These are phyloP conservation scores for Paramecium tetraurelia DNA, from an alignment of 73 alveolate species.

Conservation along the genomic window DNA sequence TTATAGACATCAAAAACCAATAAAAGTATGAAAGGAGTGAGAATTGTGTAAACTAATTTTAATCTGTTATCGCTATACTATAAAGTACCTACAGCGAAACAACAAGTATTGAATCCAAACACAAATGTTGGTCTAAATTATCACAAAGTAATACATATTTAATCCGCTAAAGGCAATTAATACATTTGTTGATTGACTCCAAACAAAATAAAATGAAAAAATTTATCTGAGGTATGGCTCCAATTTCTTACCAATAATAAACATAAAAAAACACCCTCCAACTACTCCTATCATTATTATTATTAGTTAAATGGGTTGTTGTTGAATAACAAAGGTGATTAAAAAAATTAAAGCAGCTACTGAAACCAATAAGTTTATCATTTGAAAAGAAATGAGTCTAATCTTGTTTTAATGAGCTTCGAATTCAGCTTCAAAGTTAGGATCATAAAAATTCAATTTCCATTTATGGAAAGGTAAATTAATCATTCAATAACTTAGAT, in stretches of 20 bases:
- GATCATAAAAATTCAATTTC: not conserved
- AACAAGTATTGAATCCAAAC: not conserved
- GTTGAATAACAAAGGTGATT: not conserved
- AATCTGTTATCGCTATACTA: constrained; percentile 8
- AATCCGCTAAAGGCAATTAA: not conserved
- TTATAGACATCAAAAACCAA: not conserved
- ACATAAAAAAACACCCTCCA: not conserved
- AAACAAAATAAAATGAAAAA: not conserved
- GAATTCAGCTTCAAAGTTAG: not conserved
- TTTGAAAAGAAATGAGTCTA: not conserved
- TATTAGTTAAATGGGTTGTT: not conserved
- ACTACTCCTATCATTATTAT: not conserved
- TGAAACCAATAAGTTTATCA: not conserved
- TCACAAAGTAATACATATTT: not conserved
- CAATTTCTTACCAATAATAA: not conserved
- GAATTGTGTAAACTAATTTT: not conserved
- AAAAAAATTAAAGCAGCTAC: not conserved
- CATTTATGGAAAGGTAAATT: not conserved
- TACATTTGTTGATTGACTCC: not conserved
- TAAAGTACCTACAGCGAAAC: not conserved
- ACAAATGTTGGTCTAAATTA: not conserved
- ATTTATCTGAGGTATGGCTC: not conserved
- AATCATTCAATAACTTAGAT: not conserved
- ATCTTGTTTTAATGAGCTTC: not conserved
- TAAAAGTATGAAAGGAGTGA: not conserved